Percentiles rank a stretch among this genome's conserved stretches.
phyloP scores from a whole-genome alignment of 371 early-diverging fungal genomes.

The Encephalitozoon intestinalis region DNA sequence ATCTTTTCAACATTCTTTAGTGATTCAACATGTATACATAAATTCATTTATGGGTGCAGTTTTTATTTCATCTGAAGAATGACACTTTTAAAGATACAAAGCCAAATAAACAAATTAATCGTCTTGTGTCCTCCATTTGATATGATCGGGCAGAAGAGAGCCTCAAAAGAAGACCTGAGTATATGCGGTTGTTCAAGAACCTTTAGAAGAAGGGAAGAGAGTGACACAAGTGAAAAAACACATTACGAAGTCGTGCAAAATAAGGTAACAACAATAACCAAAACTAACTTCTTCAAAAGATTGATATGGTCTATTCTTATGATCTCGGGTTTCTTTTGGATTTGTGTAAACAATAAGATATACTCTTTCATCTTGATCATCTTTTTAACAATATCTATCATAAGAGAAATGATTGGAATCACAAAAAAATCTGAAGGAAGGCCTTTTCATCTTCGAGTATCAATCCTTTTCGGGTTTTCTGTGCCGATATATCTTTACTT shows the following conservation, averaged over 20 bases:
- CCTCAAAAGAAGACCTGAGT: not conserved
- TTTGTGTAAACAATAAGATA: not conserved
- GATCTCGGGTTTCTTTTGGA: not conserved
- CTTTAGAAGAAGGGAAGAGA: not conserved
- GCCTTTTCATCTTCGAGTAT: not conserved
- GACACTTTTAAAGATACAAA: not conserved
- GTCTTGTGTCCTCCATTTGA: not conserved
- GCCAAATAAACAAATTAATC: not conserved
- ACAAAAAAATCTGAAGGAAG: not conserved
- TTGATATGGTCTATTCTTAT: slow-evolving; percentile 20
- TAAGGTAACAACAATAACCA: not conserved
- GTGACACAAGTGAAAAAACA: not conserved
- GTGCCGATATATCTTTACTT: not conserved
- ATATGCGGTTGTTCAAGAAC: not conserved
- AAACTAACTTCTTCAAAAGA: slow-evolving; percentile 17
- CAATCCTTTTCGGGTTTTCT: not conserved
- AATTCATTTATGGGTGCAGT: not conserved
- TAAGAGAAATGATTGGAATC: slow-evolving; percentile 38
- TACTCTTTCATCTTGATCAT: slow-evolving; percentile 15
- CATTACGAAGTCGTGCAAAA: not conserved
- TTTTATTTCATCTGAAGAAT: not conserved
- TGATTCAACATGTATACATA: not conserved
- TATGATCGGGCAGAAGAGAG: not conserved
- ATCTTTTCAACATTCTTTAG: not conserved
- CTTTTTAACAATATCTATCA: slow-evolving; percentile 18